These are phyloP conservation scores for Rhynchosporium agropyri DNA, from an alignment of 2,329 filamentous ascomycete genomes.

Conservation along the genomic window DNA sequence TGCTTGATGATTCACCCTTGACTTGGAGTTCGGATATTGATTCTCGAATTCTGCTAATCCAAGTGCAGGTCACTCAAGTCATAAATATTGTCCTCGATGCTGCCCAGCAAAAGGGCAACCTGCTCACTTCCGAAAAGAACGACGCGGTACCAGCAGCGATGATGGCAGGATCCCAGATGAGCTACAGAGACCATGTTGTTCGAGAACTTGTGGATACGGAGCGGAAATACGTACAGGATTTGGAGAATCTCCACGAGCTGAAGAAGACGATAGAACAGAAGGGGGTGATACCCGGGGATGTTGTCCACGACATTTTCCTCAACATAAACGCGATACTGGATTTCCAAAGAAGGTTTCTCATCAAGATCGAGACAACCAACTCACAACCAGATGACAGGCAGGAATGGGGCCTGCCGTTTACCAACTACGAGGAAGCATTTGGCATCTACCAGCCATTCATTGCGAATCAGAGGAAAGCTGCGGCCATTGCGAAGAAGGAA, in stretches of 20 bases:
- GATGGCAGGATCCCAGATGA: constrained; percentile 63
- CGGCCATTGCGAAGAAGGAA: constrained; percentile 77
- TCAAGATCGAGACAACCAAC: constrained; percentile 94
- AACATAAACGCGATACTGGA: constrained; percentile 95
- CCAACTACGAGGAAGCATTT: constrained; percentile 82
- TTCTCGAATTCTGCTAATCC: constrained; percentile 14
- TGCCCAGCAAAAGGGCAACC: constrained; percentile 74
- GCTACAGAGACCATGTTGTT: constrained; percentile 82
- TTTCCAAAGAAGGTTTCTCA: constrained; percentile 92
- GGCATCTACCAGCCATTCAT: constrained; percentile 96
- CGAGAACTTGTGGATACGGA: constrained; percentile 93
- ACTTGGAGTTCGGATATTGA: background rate
- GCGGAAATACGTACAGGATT: constrained; percentile 95
- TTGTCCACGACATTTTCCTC: constrained; percentile 91
- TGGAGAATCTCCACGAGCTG: constrained; percentile 90
- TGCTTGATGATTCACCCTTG: constrained; percentile 9
- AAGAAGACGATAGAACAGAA: constrained; percentile 89
- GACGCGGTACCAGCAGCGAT: constrained; percentile 50
- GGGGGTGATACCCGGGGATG: constrained; percentile 84
- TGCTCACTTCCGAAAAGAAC: constrained; percentile 63
- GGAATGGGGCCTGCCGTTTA: constrained; percentile 93
- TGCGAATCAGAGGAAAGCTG: constrained; percentile 91
- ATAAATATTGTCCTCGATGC: constrained; percentile 91
- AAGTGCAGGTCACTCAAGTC: constrained; percentile 76
- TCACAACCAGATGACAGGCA: constrained; percentile 75